phyloP scores from a whole-genome alignment of 257 asterid genomes.

The Haberlea rhodopensis region DNA sequence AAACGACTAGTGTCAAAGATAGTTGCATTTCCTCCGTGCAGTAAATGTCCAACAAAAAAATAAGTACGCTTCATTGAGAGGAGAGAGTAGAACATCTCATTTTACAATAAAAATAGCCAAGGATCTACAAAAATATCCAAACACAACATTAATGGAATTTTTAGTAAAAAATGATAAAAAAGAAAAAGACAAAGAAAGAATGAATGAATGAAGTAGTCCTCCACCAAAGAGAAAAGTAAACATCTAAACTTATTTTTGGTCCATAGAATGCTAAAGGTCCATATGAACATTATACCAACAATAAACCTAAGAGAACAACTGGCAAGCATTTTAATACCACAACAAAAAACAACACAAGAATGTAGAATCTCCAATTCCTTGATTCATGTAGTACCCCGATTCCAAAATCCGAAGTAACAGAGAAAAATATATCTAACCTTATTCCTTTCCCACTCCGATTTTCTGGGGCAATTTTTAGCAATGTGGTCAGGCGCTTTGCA shows the following conservation, averaged over 20 bases:
- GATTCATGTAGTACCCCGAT: not conserved
- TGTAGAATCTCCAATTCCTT: not conserved
- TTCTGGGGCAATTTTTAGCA: constrained; percentile 72
- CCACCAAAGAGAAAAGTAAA: too few relatives aligned
- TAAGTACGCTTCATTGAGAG: not conserved
- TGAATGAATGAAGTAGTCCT: too few relatives aligned
- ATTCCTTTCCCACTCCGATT: constrained; percentile 86
- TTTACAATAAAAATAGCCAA: not conserved
- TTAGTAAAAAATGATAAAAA: too few relatives aligned
- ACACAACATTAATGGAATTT: too few relatives aligned
- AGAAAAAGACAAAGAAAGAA: too few relatives aligned
- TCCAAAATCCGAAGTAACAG: constrained; percentile 4
- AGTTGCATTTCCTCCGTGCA: not conserved
- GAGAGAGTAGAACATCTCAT: not conserved
- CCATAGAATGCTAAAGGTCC: not conserved
- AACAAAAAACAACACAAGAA: not conserved
- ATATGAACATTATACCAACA: not conserved
- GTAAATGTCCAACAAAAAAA: constrained; percentile 6
- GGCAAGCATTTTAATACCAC: not conserved
- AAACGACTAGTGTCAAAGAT: constrained; percentile 18
- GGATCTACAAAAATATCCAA: not conserved
- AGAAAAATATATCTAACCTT: constrained; percentile 45
- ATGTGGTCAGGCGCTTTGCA: constrained; percentile 77
- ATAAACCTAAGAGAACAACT: too few relatives aligned
- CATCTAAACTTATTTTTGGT: not conserved